Base-by-base conservation (phyloP, 169 alveolate species). In the Plasmodium falciparum region DNA sequence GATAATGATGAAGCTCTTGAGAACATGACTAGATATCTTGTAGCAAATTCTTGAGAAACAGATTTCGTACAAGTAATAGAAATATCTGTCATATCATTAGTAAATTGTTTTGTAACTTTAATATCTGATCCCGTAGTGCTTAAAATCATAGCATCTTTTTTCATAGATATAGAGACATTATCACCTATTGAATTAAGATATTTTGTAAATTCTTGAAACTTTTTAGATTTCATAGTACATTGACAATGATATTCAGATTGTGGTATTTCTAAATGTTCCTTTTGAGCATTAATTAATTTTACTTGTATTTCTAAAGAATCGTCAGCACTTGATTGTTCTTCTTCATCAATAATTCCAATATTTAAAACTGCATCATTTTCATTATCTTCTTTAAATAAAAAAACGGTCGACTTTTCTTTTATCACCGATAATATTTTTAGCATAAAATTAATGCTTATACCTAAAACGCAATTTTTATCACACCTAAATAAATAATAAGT, bases 111-210 rank as follows among this genome's bases (percentile, higher is more conserved):
- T 61, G 95, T 92, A 29, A 94, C 96, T 88, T 89, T 94, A 50
- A 95, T 94, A 45, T 95, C 97, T 50, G 95, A 95, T 3, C 97
- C 97, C 61, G 95, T 96, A 5, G 96, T 95, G 15, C 95, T 95
- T 59, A 95, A 91, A 54, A 89, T 94, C 88, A 95, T 94, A 49
- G 90, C 89, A 65, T 94, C 95, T 76, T 93, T 94, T 74, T 94
- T 93, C 95, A 95, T 95, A n/a, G 95, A 93, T 39, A 95, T 92
- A 49, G 94, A 89, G 12, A 95, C 97, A 70, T 95, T 95, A 74
- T 95, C 97, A 1, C 97, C 97, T 45, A 95, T 95, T 33, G 96
- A 95, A 71, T 94, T 88, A 88, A 95, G 88, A 66, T 95, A 95
- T 89, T 93, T 93, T 59, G 96, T 96, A 71, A 95, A 94, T 52